Evolutionary conservation across 169 alveolate species (phyloP), one percentile per base, ranked within the genome.

Genomic region (Plasmodium gonderi): DNA sequence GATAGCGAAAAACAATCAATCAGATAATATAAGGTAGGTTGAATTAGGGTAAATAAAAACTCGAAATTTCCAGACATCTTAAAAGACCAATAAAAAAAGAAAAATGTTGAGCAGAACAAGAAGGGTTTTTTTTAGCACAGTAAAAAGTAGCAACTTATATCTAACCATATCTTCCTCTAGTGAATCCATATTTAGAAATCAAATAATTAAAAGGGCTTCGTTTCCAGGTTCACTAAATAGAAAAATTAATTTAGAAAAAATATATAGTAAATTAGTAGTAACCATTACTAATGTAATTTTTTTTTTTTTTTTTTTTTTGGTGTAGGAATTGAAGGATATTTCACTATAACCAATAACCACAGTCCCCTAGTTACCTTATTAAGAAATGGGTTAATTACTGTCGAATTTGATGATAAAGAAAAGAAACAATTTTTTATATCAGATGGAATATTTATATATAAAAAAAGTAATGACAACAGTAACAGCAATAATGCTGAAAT

Each of bases 241-340:
- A 78, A 49, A 12, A 40, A 23, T 5, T 3, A 82, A 68, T 0
- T 45, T 69, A 11, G 9, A 83, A 33, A 36, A 17, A 60, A 33
- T n/a, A n/a, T n/a, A n/a, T n/a, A 75, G 23, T 17, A 40, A 82
- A 65, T 42, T 67, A 38, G n/a, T 42, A 67, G 54, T 65, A 14
- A 42, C 3, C 36, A 45, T 31, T 17, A 29, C n/a, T 40, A 76
- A 49, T 23, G 7, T 17, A 54, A n/a, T 68, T 68, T 68, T 14
- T 17, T 69, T 69, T 36, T 4, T 49, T 40, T 36, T 17, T 74
- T 74, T 38, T 40, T 60, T 33, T 76, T 74, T 85, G 64, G 29
- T 65, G 17, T 44, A 85, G 92, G 92, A 38, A 85, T 85, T 85
- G 92, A 85, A 75, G 92, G 92, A 40, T 85, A 85, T 85, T 85